A percentile compares a stretch with the other conserved stretches of the same genome.
phyloP scores from a whole-genome alignment of 2,329 filamentous ascomycete genomes.

The Corniculantispora saksenae region DNA sequence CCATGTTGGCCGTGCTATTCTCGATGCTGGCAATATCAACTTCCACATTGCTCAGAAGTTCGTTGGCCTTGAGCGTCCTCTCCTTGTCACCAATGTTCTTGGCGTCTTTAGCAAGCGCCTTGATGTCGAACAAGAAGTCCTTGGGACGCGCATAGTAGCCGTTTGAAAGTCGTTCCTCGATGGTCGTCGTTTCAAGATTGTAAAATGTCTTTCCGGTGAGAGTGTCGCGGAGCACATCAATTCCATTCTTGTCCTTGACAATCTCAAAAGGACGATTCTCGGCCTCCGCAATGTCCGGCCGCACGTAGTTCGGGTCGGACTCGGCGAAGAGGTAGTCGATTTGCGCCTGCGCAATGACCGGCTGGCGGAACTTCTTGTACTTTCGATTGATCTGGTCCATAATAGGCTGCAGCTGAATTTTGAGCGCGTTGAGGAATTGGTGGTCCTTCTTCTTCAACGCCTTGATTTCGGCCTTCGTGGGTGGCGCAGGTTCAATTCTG shows the following conservation, averaged over 20 bases:
- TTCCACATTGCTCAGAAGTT: slow-evolving; percentile 89
- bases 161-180: slow-evolving; percentile 95
- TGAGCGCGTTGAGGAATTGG: slow-evolving; percentile 80
- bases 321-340: slow-evolving; percentile 86
- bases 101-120: slow-evolving; percentile 80
- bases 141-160: slow-evolving; percentile 90
- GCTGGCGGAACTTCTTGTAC: slow-evolving; percentile 84
- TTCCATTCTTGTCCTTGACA: slow-evolving; percentile 75
- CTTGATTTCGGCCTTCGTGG: slow-evolving; percentile 78
- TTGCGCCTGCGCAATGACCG: slow-evolving; percentile 71
- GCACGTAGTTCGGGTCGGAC: slow-evolving; percentile 70
- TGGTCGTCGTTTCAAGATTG: slow-evolving; percentile 88
- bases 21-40: slow-evolving; percentile 85
- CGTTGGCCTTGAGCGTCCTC: slow-evolving; percentile 81
- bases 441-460: slow-evolving; percentile 80
- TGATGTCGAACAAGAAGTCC: slow-evolving; percentile 88
- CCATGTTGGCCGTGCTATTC: slow-evolving; percentile 60
- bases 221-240: slow-evolving; percentile 73
- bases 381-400: slow-evolving; percentile 95
- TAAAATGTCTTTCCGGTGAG: slow-evolving; percentile 85
- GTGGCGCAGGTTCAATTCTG: slow-evolving; percentile 64
- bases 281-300: slow-evolving; percentile 52
- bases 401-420: slow-evolving; percentile 85
- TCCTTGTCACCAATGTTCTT: slow-evolving; percentile 81
- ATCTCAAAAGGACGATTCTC: slow-evolving; percentile 77